Evolutionary conservation across 768 basidiomycete species (phyloP), one percentile per base, ranked within the genome.

Genomic region (Dendrothele bispora): DNA sequence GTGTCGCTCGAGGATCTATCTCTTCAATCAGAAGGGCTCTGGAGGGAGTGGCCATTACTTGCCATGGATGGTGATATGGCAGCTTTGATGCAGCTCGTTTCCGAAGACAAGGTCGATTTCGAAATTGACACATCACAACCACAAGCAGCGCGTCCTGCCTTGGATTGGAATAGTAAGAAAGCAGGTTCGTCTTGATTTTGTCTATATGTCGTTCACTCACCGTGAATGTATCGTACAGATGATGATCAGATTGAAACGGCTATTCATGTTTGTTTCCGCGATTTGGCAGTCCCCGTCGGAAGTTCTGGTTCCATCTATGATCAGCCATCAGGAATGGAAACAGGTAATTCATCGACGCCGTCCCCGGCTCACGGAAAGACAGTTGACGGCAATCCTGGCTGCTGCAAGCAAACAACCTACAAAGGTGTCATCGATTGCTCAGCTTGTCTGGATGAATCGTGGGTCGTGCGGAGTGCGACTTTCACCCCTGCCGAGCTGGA

Each of bases 81-180:
- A 12, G 80, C 84, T 1, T 65, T 95, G 50, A 68, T 92, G 26
- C 79, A 90, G 50, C 71, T 92, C n/a, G 81, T 85, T n/a, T 94
- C 92, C 0, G 84, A 90, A 49, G 77, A 84, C 51, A 84, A 85
- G 70, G 76, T 90, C 20, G 80, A 87, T 39, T 84, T 94, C 55
- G 73, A 72, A 27, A 66, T 94, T 26, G 89, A 95, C 55, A 79
- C 83, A 1, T 69, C 78, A 10, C 74, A 79, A 42, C 71, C 84
- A 11, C 80, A 77, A 52, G 67, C 71, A 5, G 77, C 82, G 30
- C 78, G 84, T 6, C 61, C 71, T 21, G 68, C 63, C 10, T 68
- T 88, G 28, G 88, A 91, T 58, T 91, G 86, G 80, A 91, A 91
- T 55, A 95, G 90, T 64, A 91, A 91, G 69, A 90, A 91, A 74